Evolutionary conservation across 805 yeast genomes (phyloP).

Genomic region (Huiozyma naganishii): DNA sequence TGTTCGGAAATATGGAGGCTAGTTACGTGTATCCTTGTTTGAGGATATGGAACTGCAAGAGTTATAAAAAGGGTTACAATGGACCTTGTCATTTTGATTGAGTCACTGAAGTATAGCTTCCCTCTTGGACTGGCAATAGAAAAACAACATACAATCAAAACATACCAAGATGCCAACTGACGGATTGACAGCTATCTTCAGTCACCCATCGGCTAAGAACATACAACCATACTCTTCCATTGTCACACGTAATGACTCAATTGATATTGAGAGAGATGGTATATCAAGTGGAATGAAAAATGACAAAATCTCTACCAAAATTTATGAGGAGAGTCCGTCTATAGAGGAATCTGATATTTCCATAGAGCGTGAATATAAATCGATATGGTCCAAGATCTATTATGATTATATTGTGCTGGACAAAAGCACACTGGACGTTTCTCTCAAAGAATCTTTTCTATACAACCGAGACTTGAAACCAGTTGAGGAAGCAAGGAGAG

Average conservation of each 20-base stretch:
- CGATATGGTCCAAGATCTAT: constrained; percentile 17
- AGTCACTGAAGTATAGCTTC: no score
- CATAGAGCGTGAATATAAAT: neutral
- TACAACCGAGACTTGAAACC: constrained; percentile 73
- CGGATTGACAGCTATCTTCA: constrained; percentile 12
- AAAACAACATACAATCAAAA: no score
- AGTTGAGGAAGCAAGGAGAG: constrained; percentile 60
- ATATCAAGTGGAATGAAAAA: no score
- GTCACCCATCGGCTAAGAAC: constrained; percentile 5
- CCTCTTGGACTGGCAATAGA: no score
- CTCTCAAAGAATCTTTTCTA: constrained; percentile 33
- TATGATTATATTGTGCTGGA: constrained; percentile 19
- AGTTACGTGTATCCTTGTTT: no score
- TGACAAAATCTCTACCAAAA: neutral
- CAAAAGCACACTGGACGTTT: constrained; percentile 28
- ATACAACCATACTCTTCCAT: constrained; percentile 3
- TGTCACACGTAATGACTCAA: neutral
- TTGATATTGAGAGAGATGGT: neutral
- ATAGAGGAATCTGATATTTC: neutral
- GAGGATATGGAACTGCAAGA: no score
- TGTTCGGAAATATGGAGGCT: no score
- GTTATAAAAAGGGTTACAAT: no score
- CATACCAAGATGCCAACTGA: constrained; percentile 3
- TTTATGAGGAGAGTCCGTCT: constrained; percentile 1
- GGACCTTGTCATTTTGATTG: no score